Evolutionary conservation across 805 yeast genomes (phyloP).

Genomic region (Yamadazyma kitorensis): DNA sequence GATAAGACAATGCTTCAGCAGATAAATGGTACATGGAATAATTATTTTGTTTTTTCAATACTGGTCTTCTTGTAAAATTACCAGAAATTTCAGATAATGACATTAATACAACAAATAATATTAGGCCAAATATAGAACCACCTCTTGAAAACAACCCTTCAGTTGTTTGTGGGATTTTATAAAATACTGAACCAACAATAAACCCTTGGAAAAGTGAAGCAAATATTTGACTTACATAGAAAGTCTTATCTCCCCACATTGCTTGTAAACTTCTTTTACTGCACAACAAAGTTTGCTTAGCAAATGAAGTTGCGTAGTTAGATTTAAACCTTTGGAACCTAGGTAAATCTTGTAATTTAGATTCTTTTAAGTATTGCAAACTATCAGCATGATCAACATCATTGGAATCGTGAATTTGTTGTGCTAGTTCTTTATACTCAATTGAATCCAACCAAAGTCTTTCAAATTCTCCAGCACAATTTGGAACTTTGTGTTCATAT

Average conservation of each 20-base stretch:
- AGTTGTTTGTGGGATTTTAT: conserved; percentile 47
- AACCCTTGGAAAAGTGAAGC: conserved; percentile 33
- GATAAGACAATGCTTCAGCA: conserved; percentile 63
- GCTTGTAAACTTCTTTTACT: conserved; percentile 1
- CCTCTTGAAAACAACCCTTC: conserved; percentile 58
- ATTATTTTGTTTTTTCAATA: conserved; percentile 64
- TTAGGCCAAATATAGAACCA: conserved; percentile 58
- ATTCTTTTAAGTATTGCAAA: neutral
- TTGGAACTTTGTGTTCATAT: conserved; percentile 48
- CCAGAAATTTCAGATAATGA: conserved; percentile 56
- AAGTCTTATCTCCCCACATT: conserved; percentile 1
- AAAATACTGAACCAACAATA: conserved; percentile 58
- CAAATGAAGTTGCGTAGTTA: neutral
- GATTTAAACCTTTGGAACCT: neutral
- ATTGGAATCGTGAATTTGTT: conserved; percentile 10
- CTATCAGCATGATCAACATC: conserved; percentile 13
- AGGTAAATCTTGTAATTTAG: neutral
- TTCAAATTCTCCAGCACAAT: conserved; percentile 54
- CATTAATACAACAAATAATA: conserved; percentile 56
- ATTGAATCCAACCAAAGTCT: conserved; percentile 54
- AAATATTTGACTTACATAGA: conserved; percentile 1
- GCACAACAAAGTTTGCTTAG: neutral
- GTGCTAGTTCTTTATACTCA: conserved; percentile 38
- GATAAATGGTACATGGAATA: conserved; percentile 71
- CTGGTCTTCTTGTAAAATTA: conserved; percentile 57